Evolutionary conservation across 148 eudicot species (phyloP), one percentile per base, ranked within the genome.

Genomic region (Camellia japonica): DNA sequence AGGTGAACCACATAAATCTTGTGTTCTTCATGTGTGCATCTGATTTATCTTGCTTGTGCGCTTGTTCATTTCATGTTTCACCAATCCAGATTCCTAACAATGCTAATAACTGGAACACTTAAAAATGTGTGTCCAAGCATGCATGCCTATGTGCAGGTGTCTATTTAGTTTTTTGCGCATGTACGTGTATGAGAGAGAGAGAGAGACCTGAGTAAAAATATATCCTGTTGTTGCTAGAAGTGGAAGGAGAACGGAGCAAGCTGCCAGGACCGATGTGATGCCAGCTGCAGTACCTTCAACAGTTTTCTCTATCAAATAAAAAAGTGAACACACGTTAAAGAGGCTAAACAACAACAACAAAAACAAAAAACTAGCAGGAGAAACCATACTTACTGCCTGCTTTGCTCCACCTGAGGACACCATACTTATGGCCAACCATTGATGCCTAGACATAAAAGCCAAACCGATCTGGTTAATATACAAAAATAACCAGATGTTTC

Each of bases 281-380:
- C 99, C 99, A 72, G 99, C 99, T 59, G 97, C 98, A 60, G 98
- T 96, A 13, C 99, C 99, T 89, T 96, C 98, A 41, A 96, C 84
- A 8, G 99, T 96, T 90, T 96, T 93, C 87, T 92, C 99, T 96
- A 80, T 59, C 71, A 82, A 61, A 77, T 80, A 52, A 15, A 61
- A 47, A 54, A 42, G 75, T 52, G 43, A 64, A 72, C 0, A 72
- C 7, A 59, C 42, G 18, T 54, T 47, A 44, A 23, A 51, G 14
- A 14, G 47, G 5, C 8, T 11, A 11, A n/a, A 69, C 30, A 5
- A 41, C 1, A 62, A 47, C 16, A 61, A 10, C 43, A 8, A 49
- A 69, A 61, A 10, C 43, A 8, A 49, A 69, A 30, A 10, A 61
- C 23, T 15, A 69, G 56, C 38, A 58, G 54, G 13, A 68, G 80